Percentiles rank a stretch among this genome's conserved stretches.
Conservation (phyloP, 352 stramenopile genomes). For the Salisapilia sapeloensis region DNA sequence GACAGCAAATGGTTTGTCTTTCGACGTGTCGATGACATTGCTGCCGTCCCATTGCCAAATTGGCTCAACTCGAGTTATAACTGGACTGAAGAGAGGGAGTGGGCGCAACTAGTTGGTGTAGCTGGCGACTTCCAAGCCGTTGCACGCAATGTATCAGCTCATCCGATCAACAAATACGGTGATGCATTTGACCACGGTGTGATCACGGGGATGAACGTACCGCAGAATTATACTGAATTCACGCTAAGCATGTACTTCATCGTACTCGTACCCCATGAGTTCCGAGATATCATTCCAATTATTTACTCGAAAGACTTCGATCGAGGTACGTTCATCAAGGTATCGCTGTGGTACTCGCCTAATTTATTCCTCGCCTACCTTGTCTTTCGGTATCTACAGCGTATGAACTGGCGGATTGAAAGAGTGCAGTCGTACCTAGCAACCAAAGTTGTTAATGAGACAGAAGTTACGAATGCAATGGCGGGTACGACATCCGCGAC, state of each 20-base stretch:
- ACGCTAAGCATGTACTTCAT: slow-evolving; percentile 78
- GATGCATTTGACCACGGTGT: slow-evolving; percentile 35
- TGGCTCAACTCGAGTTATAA: slow-evolving; percentile 47
- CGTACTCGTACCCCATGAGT: slow-evolving; percentile 38
- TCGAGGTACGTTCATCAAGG: slow-evolving; percentile 26
- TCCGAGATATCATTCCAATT: slow-evolving; percentile 25
- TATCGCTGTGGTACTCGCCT: slow-evolving; percentile 28
- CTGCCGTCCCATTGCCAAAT: slow-evolving; percentile 33
- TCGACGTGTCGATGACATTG: slow-evolving; percentile 28
- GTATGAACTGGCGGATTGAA: slow-evolving; percentile 72
- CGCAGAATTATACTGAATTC: slow-evolving; percentile 29
- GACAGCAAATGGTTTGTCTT: slow-evolving; percentile 59
- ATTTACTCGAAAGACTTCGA: slow-evolving; percentile 72
- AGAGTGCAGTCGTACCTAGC: slow-evolving; percentile 59
- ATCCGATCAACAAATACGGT: slow-evolving; percentile 59
- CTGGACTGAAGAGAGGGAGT: slow-evolving; percentile 40
- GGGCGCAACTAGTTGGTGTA: slow-evolving; percentile 42
- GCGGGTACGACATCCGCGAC: slow-evolving; percentile 1
- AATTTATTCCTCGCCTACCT: slow-evolving; percentile 36
- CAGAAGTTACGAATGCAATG: slow-evolving; percentile 5
- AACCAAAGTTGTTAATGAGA: slow-evolving; percentile 23
- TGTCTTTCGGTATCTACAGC: slow-evolving; percentile 31
- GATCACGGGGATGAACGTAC: slow-evolving; percentile 41
- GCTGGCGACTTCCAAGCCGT: slow-evolving; percentile 44
- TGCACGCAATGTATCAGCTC: slow-evolving; percentile 30